Conservation (phyloP, 257 asterid species). For the Jacaranda copaia region DNA sequence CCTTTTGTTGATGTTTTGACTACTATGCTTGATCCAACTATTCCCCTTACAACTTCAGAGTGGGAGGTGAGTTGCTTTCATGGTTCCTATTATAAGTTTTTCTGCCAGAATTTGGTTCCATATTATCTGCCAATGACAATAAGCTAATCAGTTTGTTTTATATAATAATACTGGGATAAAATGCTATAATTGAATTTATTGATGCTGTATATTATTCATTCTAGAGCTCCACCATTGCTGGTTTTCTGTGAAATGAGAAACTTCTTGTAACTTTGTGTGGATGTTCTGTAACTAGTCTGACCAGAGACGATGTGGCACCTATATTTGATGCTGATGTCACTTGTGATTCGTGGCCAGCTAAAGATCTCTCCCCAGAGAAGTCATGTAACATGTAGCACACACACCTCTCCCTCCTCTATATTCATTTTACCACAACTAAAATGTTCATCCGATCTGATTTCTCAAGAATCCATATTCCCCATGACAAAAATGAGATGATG, state of each 20-base stretch:
- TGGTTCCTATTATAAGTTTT: conserved; percentile 5
- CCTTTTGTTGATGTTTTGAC: conserved; percentile 95
- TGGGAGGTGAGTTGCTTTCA: conserved; percentile 81
- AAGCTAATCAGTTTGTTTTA: background rate
- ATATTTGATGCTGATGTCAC: background rate
- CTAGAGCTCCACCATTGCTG: background rate
- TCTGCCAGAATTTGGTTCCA: background rate
- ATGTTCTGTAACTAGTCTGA: background rate
- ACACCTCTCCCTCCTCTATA: background rate
- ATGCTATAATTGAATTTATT: background rate
- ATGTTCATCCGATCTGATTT: background rate
- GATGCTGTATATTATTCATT: background rate
- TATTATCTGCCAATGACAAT: conserved; percentile 3
- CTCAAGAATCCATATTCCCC: background rate
- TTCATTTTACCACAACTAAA: background rate
- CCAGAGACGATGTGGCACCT: background rate
- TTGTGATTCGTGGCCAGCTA: background rate
- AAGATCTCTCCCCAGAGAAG: background rate
- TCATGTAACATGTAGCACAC: background rate
- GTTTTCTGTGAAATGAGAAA: background rate
- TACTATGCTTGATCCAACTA: conserved; percentile 97
- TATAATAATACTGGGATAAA: background rate
- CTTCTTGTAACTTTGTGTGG: background rate
- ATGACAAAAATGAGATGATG: background rate
- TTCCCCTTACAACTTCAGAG: conserved; percentile 97